Evolutionary conservation across 108 stramenopile species (phyloP).

Genomic region (Discostella stelligeroides): DNA sequence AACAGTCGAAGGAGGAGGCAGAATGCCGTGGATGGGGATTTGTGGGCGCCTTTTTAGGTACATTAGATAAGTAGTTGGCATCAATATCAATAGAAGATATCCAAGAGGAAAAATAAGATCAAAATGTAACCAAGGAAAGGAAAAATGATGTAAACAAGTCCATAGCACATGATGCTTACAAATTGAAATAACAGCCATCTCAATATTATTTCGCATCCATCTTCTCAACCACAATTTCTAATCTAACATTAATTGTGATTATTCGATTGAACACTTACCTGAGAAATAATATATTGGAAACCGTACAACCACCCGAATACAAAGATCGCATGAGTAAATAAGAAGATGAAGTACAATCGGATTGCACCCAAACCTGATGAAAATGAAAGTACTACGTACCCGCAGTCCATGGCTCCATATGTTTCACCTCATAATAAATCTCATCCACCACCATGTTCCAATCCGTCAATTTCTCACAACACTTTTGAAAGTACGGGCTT

Average conservation of each 20-base stretch:
- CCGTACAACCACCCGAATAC: too few relatives aligned
- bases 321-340: neutral
- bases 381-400: conserved; percentile 52
- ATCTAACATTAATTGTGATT: too few relatives aligned
- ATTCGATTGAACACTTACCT: neutral
- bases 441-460: conserved; percentile 90
- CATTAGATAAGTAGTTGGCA: too few relatives aligned
- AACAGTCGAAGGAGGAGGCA: conserved; percentile 93
- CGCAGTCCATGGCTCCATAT: conserved; percentile 91
- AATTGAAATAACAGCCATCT: conserved; percentile 1
- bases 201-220: too few relatives aligned
- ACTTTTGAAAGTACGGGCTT: conserved; percentile 86
- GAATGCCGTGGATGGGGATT: conserved; percentile 90
- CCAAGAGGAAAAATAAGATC: too few relatives aligned
- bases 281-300: too few relatives aligned
- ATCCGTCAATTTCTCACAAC: conserved; percentile 81
- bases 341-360: neutral
- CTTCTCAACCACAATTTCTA: too few relatives aligned
- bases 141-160: neutral
- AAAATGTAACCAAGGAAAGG: conserved; percentile 1
- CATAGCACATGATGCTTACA: conserved; percentile 13
- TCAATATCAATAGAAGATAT: too few relatives aligned
- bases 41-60: conserved; percentile 59
- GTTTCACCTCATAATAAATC: conserved; percentile 90
- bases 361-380: neutral